Conservation (phyloP, 2,329 filamentous ascomycete species). For the Xylogone sp. region DNA sequence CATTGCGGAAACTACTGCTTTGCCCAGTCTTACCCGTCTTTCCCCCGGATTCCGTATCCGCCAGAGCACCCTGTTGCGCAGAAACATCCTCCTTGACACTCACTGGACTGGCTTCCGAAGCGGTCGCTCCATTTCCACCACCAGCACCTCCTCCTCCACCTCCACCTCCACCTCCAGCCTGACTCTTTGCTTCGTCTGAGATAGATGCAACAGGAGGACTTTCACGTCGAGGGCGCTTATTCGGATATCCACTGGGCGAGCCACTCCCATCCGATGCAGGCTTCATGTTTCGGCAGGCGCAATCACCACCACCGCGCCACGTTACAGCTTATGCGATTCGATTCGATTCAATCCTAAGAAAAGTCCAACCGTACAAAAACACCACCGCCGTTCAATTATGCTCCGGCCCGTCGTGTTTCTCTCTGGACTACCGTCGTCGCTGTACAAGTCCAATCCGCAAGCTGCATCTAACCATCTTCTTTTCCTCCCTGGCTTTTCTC, state of each 20-base stretch:
- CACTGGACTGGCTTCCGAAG: constrained; percentile 14
- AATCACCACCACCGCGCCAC: too few species aligned
- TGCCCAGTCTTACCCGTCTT: constrained; percentile 45
- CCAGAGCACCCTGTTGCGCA: constrained; percentile 2
- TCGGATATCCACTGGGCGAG: constrained; percentile 38
- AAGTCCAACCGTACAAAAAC: too few species aligned
- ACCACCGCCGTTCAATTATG: too few species aligned
- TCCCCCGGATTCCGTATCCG: constrained; percentile 29
- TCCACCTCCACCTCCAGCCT: background rate
- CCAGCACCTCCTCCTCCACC: constrained; percentile 1
- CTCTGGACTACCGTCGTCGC: too few species aligned
- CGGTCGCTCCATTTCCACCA: constrained; percentile 25
- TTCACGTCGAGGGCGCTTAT: constrained; percentile 52
- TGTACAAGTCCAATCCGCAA: too few species aligned
- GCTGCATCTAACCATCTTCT: background rate
- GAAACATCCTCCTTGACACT: constrained; percentile 14
- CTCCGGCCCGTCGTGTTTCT: too few species aligned
- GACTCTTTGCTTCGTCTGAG: constrained; percentile 21
- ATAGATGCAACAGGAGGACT: constrained; percentile 44
- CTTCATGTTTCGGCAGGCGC: background rate
- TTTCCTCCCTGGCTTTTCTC: background rate
- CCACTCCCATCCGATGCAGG: background rate
- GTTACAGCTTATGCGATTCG: too few species aligned
- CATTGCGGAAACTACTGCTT: constrained; percentile 73
- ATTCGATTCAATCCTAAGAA: too few species aligned